Base-by-base conservation (phyloP, 1,284 basidiomycete species). In the Lignosus rhinocerotis region DNA sequence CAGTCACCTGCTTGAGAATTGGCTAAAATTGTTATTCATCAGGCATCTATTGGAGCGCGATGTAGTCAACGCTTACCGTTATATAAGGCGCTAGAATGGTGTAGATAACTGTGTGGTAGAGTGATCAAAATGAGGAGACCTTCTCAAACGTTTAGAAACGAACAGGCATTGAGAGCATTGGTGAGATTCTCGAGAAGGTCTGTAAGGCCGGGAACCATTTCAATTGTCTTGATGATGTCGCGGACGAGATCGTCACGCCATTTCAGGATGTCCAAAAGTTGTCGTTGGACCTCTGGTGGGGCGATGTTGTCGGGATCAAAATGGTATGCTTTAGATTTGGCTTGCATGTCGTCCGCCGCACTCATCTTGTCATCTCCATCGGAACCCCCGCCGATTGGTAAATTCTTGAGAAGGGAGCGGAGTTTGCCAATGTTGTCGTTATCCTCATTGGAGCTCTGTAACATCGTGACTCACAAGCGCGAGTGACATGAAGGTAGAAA, bases 71-170 rank as follows among this genome's bases (percentile, higher is more conserved):
- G 21, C 76, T 36, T 66, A 83, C 83, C 56, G 78, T 76, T 34
- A 87, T 69, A 65, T 82, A 87, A 5, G 88, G 88, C 46, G 88
- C 87, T 59, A 91, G 75, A 56, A 87, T 78, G n/a, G 87, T 87
- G 69, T 88, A 88, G 41, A 90, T 84, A 68, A 85, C 84, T 86
- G 33, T n/a, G 46, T 10, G 31, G 21, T 51, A 45, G 41, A 31
- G 6, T 41, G 21, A 53, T 55, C 6, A 56, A 11, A 19, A 38
- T 46, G 56, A 44, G 66, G 64, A 55, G 56, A 47, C 46, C 52
- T 36, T 67, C 17, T 21, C 19, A 14, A 43, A 39, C 42, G 36
- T 32, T 47, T 30, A n/a, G 9, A 17, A 16, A 71, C 82, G 59
- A 60, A 85, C 84, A 86, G 62, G 86, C 87, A 59, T 87, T 87